Evolutionary conservation across 768 basidiomycete species (phyloP), one percentile per base, ranked within the genome.

Genomic region (Boletus rubescentipes): DNA sequence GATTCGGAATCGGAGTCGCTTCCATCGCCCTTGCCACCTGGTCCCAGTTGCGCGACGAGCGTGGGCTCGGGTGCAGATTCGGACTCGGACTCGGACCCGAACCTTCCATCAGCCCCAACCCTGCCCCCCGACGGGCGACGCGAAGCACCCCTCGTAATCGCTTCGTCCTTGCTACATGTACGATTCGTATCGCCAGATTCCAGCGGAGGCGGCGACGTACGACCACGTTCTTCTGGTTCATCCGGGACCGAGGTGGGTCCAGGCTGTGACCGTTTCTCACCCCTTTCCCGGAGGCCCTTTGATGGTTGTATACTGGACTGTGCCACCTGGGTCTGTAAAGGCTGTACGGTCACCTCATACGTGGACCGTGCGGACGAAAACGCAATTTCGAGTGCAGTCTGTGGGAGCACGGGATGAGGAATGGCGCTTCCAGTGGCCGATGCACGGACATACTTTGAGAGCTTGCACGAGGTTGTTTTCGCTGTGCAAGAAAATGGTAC

Each of bases 401-500:
- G 45, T 35, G 38, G 46, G 40, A 35, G 3, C 2, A 41, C 9
- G n/a, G n/a, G 46, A 47, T 2, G 15, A 23, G 11, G n/a, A 6
- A 26, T 1, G 14, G 3, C 20, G 11, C 6, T 11, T 18, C 26
- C 26, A 26, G 26, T 30, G n/a, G 3, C 5, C 2, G 12, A 9
- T 26, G 0, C 7, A 21, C 1, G 14, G 32, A 51, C 66, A 14
- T 49, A 93, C 93, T 75, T 91, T 94, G 37, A 98, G 77, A 0
- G 86, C 83, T 3, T 81, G 72, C 1, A 98, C 78, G 16, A 99
- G 72, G 55, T 87, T 88, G 11, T 77, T 78, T 68, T 99, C 96
- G 67, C 86, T 86, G 61, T 98, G 93, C 11, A 99, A 64, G 46
- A 97, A 86, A 35, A 98, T 89, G 0, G 93, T 95, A n/a, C 96